Conservation (phyloP, 2,329 filamentous ascomycete species). For the Aureobasidium zeae region DNA sequence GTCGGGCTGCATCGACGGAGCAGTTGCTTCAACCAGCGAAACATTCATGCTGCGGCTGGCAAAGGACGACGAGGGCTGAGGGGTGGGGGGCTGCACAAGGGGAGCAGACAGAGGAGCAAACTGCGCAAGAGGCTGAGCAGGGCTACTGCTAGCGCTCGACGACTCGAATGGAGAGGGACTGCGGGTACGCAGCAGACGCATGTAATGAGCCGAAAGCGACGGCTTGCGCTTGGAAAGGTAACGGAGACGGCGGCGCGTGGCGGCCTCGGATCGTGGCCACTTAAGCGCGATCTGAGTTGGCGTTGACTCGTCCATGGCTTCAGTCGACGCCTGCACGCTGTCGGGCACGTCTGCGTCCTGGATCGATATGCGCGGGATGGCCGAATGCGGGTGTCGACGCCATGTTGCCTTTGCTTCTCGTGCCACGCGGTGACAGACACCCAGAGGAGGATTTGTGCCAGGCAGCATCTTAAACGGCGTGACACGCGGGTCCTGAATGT, state of each 20-base stretch:
- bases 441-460: slow-evolving; percentile 53
- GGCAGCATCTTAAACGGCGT: slow-evolving; percentile 60
- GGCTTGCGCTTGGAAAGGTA: slow-evolving; percentile 53
- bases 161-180: slow-evolving; percentile 50
- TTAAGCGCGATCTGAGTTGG: slow-evolving; percentile 35
- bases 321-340: slow-evolving; percentile 34
- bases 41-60: slow-evolving; percentile 43
- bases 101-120: no score
- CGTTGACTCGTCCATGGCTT: slow-evolving; percentile 36
- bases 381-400: slow-evolving; percentile 38
- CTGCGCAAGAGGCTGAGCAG: slow-evolving; percentile 4
- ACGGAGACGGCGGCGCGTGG: slow-evolving; percentile 50
- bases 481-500: slow-evolving; percentile 56
- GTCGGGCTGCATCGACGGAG: slow-evolving; percentile 42
- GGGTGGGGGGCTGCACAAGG: not conserved
- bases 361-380: slow-evolving; percentile 19
- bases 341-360: slow-evolving; percentile 34
- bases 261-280: slow-evolving; percentile 51
- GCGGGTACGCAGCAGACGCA: slow-evolving; percentile 50
- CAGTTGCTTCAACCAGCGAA: slow-evolving; percentile 43
- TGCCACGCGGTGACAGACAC: slow-evolving; percentile 54
- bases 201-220: slow-evolving; percentile 54
- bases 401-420: slow-evolving; percentile 53
- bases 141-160: slow-evolving; percentile 22
- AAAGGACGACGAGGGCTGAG: slow-evolving; percentile 29